A percentile compares a stretch with the other conserved stretches of the same genome.
Evolutionary conservation across 805 yeast genomes (phyloP).

Genomic region (Komagataella kurtzmanii): DNA sequence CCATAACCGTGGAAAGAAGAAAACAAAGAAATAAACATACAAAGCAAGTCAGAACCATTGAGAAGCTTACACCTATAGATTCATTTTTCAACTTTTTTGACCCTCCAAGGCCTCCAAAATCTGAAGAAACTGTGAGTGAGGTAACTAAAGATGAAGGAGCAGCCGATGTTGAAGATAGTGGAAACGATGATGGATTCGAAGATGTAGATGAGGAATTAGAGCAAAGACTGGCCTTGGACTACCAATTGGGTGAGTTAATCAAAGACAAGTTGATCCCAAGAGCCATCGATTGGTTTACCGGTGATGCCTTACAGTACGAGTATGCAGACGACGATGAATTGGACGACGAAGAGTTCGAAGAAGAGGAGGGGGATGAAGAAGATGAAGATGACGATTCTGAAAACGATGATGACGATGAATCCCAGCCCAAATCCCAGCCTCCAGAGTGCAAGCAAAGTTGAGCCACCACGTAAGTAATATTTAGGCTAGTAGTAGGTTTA

Average conservation of each 20-base stretch:
- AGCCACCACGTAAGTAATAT: neutral
- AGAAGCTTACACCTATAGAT: constrained; percentile 86
- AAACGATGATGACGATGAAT: constrained; percentile 30
- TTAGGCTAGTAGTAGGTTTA: neutral
- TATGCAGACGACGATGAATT: constrained; percentile 37
- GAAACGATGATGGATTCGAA: constrained; percentile 32
- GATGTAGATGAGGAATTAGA: constrained; percentile 67
- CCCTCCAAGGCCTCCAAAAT: constrained; percentile 70
- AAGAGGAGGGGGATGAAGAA: constrained; percentile 46
- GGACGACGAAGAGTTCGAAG: constrained; percentile 48
- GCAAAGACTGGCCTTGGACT: constrained; percentile 78
- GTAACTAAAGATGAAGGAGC: constrained; percentile 41
- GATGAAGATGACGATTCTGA: constrained; percentile 51
- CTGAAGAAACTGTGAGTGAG: constrained; percentile 24
- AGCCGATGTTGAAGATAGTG: constrained; percentile 20
- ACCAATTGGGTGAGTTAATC: constrained; percentile 90
- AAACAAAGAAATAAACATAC: constrained; percentile 96
- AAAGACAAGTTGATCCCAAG: constrained; percentile 93
- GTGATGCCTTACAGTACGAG: constrained; percentile 80
- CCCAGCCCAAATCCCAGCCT: constrained; percentile 39
- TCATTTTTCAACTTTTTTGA: constrained; percentile 93
- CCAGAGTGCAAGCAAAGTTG: constrained; percentile 59
- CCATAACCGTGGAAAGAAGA: constrained; percentile 81
- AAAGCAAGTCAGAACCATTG: constrained; percentile 91
- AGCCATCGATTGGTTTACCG: constrained; percentile 98